phyloP scores from a whole-genome alignment of 805 yeast species.

The Myxozyma mucilagina region DNA sequence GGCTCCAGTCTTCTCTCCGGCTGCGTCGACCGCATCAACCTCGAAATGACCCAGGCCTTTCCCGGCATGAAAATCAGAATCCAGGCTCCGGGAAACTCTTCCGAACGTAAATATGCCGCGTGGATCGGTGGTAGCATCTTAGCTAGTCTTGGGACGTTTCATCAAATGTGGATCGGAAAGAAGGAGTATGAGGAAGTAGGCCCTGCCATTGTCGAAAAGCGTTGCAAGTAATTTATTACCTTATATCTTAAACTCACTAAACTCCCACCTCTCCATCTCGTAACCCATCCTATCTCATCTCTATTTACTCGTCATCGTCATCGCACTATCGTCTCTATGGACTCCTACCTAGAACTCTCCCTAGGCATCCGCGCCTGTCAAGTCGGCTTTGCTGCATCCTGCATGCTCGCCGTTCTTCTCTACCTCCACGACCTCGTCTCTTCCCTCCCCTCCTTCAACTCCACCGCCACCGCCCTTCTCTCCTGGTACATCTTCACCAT shows the following conservation, averaged over 20 bases:
- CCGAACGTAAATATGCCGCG: constrained; percentile 58
- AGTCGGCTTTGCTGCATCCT: neutral
- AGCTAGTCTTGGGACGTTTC: constrained; percentile 58
- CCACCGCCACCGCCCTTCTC: constrained; percentile 10
- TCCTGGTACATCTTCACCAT: neutral
- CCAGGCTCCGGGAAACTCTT: constrained; percentile 44
- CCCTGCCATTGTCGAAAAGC: constrained; percentile 42
- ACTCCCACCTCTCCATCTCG: neutral
- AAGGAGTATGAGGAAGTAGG: constrained; percentile 69
- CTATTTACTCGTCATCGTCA: no score
- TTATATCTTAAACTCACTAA: neutral
- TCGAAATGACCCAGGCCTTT: constrained; percentile 56
- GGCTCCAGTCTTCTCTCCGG: constrained; percentile 59
- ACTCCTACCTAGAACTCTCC: neutral
- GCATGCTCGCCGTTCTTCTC: neutral
- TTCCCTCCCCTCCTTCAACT: neutral
- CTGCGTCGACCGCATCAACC: constrained; percentile 54
- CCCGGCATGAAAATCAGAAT: constrained; percentile 52
- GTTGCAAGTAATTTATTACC: constrained; percentile 38
- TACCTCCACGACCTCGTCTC: constrained; percentile 6
- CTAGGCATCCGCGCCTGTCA: constrained; percentile 8
- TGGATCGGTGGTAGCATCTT: constrained; percentile 77
- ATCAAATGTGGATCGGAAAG: constrained; percentile 58
- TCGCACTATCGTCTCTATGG: no score
- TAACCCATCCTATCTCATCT: neutral